Conservation (phyloP, 495 filamentous ascomycete genomes). For the Annulohypoxylon moriforme region DNA sequence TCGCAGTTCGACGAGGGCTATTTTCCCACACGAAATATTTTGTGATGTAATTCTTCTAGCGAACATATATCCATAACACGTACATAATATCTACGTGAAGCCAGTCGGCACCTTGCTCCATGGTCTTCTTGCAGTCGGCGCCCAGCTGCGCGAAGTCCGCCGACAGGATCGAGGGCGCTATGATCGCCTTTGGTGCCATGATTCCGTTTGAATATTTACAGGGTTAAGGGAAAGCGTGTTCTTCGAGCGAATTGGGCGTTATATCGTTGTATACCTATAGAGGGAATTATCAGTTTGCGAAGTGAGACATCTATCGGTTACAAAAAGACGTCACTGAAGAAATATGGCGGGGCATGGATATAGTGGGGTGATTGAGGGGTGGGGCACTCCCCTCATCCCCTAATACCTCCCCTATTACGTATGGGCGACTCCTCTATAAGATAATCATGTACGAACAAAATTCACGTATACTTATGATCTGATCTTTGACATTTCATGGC, state of each 20-base stretch:
- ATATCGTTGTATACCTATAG: background rate
- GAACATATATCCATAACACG: too few relatives aligned
- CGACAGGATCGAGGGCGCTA: conserved; percentile 95
- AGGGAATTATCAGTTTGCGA: too few relatives aligned
- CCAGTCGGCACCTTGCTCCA: conserved; percentile 88
- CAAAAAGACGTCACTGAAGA: conserved; percentile 43
- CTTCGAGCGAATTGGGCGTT: conserved; percentile 1
- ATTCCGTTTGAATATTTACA: background rate
- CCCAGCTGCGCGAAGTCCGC: conserved; percentile 93
- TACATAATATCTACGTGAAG: conserved; percentile 90
- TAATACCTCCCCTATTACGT: background rate
- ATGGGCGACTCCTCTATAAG: background rate
- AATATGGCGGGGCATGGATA: conserved; percentile 42
- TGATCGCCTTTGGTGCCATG: conserved; percentile 92
- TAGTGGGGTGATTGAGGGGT: conserved; percentile 32
- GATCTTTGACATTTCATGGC: background rate
- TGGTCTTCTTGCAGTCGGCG: conserved; percentile 83
- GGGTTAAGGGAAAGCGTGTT: background rate
- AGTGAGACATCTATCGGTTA: background rate
- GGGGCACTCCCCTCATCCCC: conserved; percentile 29
- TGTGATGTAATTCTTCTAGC: too few relatives aligned
- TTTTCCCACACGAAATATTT: too few relatives aligned
- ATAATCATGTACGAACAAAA: background rate
- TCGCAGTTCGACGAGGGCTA: background rate
- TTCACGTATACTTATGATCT: background rate